Evolutionary conservation across 2,329 filamentous ascomycete genomes (phyloP), one percentile per base, ranked within the genome.

Genomic region (Penicillium glabrum): DNA sequence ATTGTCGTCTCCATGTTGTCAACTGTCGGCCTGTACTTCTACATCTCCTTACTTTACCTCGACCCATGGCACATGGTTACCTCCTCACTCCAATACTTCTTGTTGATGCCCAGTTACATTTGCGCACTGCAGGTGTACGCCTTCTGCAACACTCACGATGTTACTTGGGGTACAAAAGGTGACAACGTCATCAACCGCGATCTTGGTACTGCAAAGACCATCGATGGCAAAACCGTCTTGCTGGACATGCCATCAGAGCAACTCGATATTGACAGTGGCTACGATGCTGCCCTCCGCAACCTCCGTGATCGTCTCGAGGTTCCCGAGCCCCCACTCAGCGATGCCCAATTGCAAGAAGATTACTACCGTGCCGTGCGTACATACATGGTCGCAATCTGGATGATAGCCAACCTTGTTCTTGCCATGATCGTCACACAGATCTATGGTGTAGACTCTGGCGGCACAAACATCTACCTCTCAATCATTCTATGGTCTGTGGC

Each of bases 11-110:
- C 90, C 7, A 88, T 89, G n/a, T 80, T 89, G 3, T 96, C 91
- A 2, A 99, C 95, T 0, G 79, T 97, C 41, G 95, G 96, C 1
- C 82, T 99, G 39, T 99, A 98, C 82, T 95, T 99, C 79, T 75
- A 96, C 77, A 96, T 96, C 88, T 95, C 89, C 24, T 91, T 99
- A 78, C 78, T 99, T 59, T 99, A 99, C 77, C 85, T 99, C 46
- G 96, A 99, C 67, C 95, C 95, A 0, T 99, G 95, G 95, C 95
- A 99, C 80, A 95, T 99, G 90, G 89, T 99, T 78, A 99, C 95
- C 13, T 93, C 89, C 0, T 87, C 90, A 0, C 85, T 83, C 0
- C 93, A 97, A 73, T 99, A 99, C 80, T 97, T 99, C 73, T 83
- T 93, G 46, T 86, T 99, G 26, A 82, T 99, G 35, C 95, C 95